Conservation (phyloP, 306 rosid species). For the Quercus robur region DNA sequence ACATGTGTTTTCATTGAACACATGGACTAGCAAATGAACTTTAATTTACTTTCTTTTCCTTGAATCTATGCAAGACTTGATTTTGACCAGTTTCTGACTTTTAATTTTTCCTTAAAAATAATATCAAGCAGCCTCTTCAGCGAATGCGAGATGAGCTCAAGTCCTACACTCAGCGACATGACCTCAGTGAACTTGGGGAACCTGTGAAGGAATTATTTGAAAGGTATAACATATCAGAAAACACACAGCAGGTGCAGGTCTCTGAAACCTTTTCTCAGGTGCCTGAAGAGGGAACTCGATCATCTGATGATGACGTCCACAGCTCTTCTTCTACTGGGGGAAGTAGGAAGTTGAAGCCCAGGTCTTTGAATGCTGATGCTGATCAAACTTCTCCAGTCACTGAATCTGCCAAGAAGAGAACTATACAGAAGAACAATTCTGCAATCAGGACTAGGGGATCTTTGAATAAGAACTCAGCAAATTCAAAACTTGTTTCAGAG, state of each 20-base stretch:
- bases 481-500: conserved; percentile 42
- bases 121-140: conserved; percentile 54
- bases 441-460: conserved; percentile 38
- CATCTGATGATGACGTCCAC: conserved; percentile 73
- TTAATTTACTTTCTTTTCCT: neutral
- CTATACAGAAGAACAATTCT: conserved; percentile 30
- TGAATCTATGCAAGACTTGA: neutral
- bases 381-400: conserved; percentile 39
- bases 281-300: conserved; percentile 58
- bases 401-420: conserved; percentile 41
- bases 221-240: conserved; percentile 39
- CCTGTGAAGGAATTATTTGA: conserved; percentile 54
- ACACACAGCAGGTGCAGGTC: conserved; percentile 50
- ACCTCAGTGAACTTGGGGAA: conserved; percentile 49
- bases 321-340: conserved; percentile 46
- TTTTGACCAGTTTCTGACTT: neutral
- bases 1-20: too few relatives aligned
- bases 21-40: neutral
- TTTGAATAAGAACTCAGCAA: conserved; percentile 36
- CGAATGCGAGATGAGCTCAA: conserved; percentile 63
- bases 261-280: conserved; percentile 64
- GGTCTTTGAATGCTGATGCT: conserved; percentile 41
- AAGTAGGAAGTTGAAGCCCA: conserved; percentile 51
- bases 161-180: conserved; percentile 47
- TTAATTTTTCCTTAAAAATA: neutral